Evolutionary conservation across 2,329 filamentous ascomycete genomes (phyloP).

Genomic region (Colletotrichum sp.): DNA sequence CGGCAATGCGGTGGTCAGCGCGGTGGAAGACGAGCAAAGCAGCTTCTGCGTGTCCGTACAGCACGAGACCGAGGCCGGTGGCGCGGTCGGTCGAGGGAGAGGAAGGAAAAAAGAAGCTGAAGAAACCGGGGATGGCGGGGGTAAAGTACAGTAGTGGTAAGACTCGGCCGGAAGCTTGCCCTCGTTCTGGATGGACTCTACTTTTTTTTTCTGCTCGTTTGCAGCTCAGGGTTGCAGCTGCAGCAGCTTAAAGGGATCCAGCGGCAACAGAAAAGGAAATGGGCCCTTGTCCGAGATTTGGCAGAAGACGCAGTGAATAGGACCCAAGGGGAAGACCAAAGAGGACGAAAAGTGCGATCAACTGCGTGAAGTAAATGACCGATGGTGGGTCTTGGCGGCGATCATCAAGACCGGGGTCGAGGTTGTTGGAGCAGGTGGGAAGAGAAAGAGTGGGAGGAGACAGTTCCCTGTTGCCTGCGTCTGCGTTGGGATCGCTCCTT

Average conservation of each 20-base stretch:
- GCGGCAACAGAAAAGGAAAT: neutral
- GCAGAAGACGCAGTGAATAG: constrained; percentile 2
- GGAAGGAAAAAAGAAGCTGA: neutral
- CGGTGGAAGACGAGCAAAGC: constrained; percentile 14
- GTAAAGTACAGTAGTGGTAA: neutral
- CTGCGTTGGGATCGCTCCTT: neutral
- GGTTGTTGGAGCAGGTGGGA: neutral
- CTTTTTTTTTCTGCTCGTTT: neutral
- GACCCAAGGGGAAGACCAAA: neutral
- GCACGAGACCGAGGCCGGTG: constrained; percentile 16
- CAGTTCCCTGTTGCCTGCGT: neutral
- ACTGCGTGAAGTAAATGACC: constrained; percentile 22
- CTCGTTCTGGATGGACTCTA: neutral
- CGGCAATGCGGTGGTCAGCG: constrained; percentile 17
- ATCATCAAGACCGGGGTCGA: constrained; percentile 21
- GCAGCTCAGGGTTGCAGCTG: constrained; percentile 9
- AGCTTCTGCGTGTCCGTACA: constrained; percentile 9
- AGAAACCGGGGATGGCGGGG: constrained; percentile 11
- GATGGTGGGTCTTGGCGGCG: constrained; percentile 20
- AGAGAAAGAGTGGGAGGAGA: neutral
- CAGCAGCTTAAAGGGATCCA: constrained; percentile 13
- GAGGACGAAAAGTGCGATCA: constrained; percentile 15
- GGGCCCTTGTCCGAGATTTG: constrained; percentile 1
- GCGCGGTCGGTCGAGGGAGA: neutral
- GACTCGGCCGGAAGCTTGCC: neutral